Conservation (phyloP, 2,329 filamentous ascomycete genomes). For the Phaeomoniella chlamydospora region DNA sequence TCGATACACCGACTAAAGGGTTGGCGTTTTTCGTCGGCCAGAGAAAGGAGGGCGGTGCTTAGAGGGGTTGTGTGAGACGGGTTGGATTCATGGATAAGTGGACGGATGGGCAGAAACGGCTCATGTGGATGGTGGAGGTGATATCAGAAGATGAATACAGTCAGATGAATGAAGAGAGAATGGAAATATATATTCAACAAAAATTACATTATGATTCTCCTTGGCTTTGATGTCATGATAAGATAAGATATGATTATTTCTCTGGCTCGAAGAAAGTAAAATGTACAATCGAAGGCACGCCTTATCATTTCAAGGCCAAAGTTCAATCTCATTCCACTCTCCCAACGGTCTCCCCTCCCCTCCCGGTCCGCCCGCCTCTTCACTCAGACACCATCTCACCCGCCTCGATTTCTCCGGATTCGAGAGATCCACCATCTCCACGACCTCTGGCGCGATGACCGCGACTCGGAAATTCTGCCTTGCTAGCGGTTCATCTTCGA, state of each 20-base stretch:
- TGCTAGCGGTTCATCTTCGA: slow-evolving; percentile 48
- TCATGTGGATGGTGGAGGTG: too few species aligned
- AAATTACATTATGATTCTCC: neutral
- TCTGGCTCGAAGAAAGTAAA: too few species aligned
- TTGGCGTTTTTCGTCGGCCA: slow-evolving; percentile 40
- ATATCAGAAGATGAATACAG: neutral
- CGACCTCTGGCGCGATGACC: slow-evolving; percentile 66
- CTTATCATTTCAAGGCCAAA: slow-evolving; percentile 50
- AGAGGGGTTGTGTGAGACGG: slow-evolving; percentile 1
- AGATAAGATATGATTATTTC: too few species aligned
- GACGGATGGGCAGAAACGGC: too few species aligned
- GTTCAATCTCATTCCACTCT: slow-evolving; percentile 53
- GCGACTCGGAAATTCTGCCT: slow-evolving; percentile 72
- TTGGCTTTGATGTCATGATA: too few species aligned
- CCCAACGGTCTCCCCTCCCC: slow-evolving; percentile 15
- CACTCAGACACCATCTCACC: slow-evolving; percentile 51
- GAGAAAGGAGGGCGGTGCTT: slow-evolving; percentile 14
- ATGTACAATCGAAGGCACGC: too few species aligned
- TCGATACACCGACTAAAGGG: slow-evolving; percentile 45
- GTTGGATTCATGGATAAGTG: too few species aligned
- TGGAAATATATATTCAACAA: neutral
- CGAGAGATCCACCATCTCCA: slow-evolving; percentile 60
- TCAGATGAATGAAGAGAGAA: neutral
- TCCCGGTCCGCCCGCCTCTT: slow-evolving; percentile 19
- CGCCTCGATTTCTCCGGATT: slow-evolving; percentile 49